Conservation (phyloP, 352 stramenopile species). For the Globisporangium canariense region DNA sequence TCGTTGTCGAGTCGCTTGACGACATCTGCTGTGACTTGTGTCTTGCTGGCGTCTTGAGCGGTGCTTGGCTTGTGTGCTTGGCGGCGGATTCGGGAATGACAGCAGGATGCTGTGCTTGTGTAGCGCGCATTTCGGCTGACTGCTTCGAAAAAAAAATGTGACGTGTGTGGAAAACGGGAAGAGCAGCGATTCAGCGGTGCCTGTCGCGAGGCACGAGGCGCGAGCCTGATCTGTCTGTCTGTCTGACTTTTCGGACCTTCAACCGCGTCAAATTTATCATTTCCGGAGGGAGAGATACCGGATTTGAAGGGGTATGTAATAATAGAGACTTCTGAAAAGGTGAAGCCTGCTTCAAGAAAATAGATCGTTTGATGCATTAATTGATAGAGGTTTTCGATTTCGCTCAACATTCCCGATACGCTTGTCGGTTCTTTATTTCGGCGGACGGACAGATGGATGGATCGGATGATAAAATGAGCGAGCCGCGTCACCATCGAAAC, state of each 20-base stretch:
- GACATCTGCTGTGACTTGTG: not conserved
- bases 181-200: no score
- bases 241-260: slow-evolving; percentile 3
- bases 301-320: not conserved
- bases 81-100: no score
- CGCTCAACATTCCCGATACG: not conserved
- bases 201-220: not conserved
- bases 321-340: no score
- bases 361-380: not conserved
- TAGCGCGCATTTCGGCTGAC: no score
- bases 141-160: not conserved
- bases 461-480: not conserved
- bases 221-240: not conserved
- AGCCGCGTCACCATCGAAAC: slow-evolving; percentile 1
- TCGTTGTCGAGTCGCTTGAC: slow-evolving; percentile 8
- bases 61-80: not conserved
- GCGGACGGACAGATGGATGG: not conserved
- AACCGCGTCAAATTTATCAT: not conserved
- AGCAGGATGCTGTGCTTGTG: no score
- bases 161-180: not conserved
- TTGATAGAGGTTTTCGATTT: not conserved
- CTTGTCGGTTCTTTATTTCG: not conserved
- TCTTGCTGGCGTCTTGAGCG: slow-evolving; percentile 1
- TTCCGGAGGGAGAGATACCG: not conserved
- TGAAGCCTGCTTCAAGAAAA: not conserved